Base-by-base conservation (phyloP, 805 yeast species). In the Candida qinlingensis region DNA sequence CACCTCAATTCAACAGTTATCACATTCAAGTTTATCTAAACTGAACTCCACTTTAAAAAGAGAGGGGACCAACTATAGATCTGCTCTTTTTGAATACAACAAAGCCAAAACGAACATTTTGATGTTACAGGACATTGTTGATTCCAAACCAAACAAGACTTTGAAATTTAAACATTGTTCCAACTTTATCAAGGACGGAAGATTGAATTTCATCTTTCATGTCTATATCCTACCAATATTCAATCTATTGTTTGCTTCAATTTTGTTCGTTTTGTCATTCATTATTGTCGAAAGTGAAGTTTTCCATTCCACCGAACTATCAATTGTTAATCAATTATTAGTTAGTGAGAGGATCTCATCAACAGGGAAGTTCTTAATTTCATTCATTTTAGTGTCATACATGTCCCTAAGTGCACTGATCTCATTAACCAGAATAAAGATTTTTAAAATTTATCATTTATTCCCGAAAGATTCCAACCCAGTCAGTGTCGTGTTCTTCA, bases 371-470 rank as follows among this genome's bases (percentile, higher is more conserved):
- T 67, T 73, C 55, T 62, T 76, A 46, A 41, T 78, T 41, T 63
- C 70, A 58, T 53, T 53, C 57, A 36, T 53, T 69, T 67, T 84
- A 27, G 64, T 82, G 37, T 74, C 80, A 2, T 85, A 80, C 64
- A 86, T 88, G 90, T 73, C 86, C 50, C 54, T 79, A n/a, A 71
- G 83, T 30, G 75, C 94, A 1, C 72, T 85, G 60, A 73, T 76
- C 31, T 80, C 91, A 27, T 71, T 88, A 45, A 77, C 91, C 4
- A 75, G 78, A 42, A 73, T 87, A 50, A 80, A 82, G 51, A 68
- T 88, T 6, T 88, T 88, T 72, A 83, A 85, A 60, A 74, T 85
- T 63, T 88, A 87, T 62, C 90, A 85, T 52, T 72, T 88, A 49
- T 89, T 85, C 11, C 80, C 83, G 19, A 75, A 75, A 53, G 76